Base-by-base conservation (phyloP, 257 asterid genomes). In the Solanum pinnatisectum region DNA sequence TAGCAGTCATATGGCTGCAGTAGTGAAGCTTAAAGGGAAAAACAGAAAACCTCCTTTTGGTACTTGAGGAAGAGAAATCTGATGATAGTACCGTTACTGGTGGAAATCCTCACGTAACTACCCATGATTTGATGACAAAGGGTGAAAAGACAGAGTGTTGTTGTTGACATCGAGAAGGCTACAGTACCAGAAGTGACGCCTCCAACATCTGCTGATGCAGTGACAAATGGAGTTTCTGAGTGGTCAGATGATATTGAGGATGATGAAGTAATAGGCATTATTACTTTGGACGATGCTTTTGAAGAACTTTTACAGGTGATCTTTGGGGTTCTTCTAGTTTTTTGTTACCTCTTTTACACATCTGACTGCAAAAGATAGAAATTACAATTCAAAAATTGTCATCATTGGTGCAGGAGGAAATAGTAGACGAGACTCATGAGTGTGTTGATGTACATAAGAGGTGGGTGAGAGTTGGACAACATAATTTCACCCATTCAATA, bases 261-360 rank as follows among this genome's bases (percentile, higher is more conserved):
- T 83, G 94, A 93, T 86, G 98, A 94, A 90, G 99, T 95, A 79
- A 91, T 95, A 49, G 99, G 98, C 82, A 94, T 96, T 79, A 96
- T 95, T 90, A 96, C 98, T 87, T 91, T 95, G 88, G 99, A 96
- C 90, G 99, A 96, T 88, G 98, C 95, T 86, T 94, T 96, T 89
- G 99, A 96, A 95, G 99, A 96, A 86, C 98, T 96, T 87, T 91
- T 96, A 95, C 99, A 95, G 97, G 99, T 94, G 35, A 88, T 11
- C 32, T 60, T 86, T 59, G 22, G 72, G 77, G 79, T 84, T 85
- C 23, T 82, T 85, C 72, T 44, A 36, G 86, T 49, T 71, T 87
- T 40, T 84, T 71, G 27, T 30, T 40, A 86, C 83, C 23, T 15
- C 39, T 49, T n/a, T 77, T 77, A n/a, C 84, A 44, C 65, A 79